phyloP scores from a whole-genome alignment of 176 grass and related monocot genomes.

The maize (Zea mays) region DNA sequence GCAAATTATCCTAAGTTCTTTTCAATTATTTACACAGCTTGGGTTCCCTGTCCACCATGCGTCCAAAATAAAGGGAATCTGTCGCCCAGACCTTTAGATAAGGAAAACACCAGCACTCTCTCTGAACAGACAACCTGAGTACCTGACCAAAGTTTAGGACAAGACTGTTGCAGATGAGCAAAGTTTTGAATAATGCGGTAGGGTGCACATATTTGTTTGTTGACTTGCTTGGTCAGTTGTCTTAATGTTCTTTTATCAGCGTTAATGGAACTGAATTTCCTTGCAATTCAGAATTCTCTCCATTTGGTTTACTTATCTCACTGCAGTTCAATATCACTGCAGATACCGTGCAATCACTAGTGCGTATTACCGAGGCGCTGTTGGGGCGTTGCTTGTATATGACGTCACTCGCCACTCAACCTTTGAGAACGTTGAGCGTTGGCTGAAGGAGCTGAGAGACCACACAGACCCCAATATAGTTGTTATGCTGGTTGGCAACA shows the following conservation, averaged over 20 bases:
- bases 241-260: neutral
- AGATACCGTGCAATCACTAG: conserved; percentile 93
- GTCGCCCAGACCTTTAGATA: conserved; percentile 3
- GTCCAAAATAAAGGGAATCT: neutral
- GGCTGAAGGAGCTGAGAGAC: conserved; percentile 80
- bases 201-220: neutral
- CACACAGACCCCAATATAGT: conserved; percentile 92
- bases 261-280: neutral
- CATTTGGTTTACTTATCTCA: conserved; percentile 14
- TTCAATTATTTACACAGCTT: neutral
- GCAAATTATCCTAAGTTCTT: neutral
- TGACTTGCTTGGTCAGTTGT: neutral
- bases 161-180: neutral
- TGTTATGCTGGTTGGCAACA: conserved; percentile 91
- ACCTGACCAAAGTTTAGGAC: neutral
- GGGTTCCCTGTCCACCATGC: neutral
- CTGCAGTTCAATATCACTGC: conserved; percentile 21
- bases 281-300: neutral
- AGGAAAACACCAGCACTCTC: neutral
- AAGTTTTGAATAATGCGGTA: neutral
- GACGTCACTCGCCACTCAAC: conserved; percentile 80
- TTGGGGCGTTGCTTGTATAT: conserved; percentile 77
- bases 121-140: neutral
- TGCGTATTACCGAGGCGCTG: conserved; percentile 88
- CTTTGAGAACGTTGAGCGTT: conserved; percentile 81